Conservation (phyloP, 441 rosid genomes). For the Bruguiera hainesii region DNA sequence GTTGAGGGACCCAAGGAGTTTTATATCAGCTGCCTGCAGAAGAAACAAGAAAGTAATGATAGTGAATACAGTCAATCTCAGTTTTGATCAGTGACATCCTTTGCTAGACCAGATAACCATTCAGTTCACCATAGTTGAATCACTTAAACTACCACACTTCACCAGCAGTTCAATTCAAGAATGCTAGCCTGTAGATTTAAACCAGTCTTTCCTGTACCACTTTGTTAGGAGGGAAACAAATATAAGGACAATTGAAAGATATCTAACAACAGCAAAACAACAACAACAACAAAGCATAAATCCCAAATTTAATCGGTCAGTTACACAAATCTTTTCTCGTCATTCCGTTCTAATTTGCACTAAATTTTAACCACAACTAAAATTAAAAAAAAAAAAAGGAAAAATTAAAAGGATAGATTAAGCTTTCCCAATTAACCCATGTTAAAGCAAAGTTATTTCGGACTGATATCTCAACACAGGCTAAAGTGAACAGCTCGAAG, state of each 20-base stretch:
- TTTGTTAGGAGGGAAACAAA: too few species aligned
- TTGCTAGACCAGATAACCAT: background rate
- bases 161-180: too few species aligned
- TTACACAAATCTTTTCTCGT: too few species aligned
- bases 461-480: too few species aligned
- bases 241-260: too few species aligned
- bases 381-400: background rate
- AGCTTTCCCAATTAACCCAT: background rate
- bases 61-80: conserved; percentile 1
- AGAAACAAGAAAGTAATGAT: conserved; percentile 11
- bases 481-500: too few species aligned
- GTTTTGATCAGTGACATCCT: background rate
- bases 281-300: too few species aligned
- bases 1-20: conserved; percentile 74
- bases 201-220: background rate
- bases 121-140: background rate
- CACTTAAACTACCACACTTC: too few species aligned
- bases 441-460: background rate
- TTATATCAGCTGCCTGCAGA: conserved; percentile 86
- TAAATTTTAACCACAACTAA: too few species aligned
- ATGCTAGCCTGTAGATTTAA: background rate
- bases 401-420: background rate
- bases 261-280: too few species aligned
- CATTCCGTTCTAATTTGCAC: too few species aligned
- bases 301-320: too few species aligned